phyloP scores from a whole-genome alignment of 2,329 filamentous ascomycete genomes.

The Penicillium sp. region DNA sequence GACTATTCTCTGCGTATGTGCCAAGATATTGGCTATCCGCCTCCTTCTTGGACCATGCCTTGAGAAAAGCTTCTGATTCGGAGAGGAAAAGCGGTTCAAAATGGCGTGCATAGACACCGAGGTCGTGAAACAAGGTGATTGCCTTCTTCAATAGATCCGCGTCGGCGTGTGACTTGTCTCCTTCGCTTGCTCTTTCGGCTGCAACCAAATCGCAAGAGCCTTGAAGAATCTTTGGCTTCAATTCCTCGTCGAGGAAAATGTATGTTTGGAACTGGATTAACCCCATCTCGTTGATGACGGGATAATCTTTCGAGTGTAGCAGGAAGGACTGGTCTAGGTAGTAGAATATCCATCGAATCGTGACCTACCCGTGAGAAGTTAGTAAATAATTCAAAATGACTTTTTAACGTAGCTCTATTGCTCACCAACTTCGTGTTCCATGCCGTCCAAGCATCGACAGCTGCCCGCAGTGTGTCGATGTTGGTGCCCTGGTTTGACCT shows the following conservation, averaged over 20 bases:
- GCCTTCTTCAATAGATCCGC: conserved; percentile 65
- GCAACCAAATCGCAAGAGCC: conserved; percentile 75
- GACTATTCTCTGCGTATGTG: conserved; percentile 69
- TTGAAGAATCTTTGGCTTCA: conserved; percentile 55
- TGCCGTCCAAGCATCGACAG: conserved; percentile 63
- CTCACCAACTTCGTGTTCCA: conserved; percentile 77
- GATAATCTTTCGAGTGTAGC: conserved; percentile 64
- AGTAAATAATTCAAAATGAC: background rate
- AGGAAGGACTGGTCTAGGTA: conserved; percentile 90
- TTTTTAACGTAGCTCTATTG: background rate
- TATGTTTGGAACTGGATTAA: conserved; percentile 68
- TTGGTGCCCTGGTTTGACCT: conserved; percentile 53
- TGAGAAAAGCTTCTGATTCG: conserved; percentile 64
- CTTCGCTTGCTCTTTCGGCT: conserved; percentile 59
- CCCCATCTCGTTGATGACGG: conserved; percentile 76
- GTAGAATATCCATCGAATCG: conserved; percentile 84
- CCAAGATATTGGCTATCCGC: conserved; percentile 61
- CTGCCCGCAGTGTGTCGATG: conserved; percentile 60
- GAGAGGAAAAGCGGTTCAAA: conserved; percentile 76
- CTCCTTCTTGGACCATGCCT: conserved; percentile 64
- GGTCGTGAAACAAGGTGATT: conserved; percentile 78
- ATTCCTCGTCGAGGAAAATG: conserved; percentile 51
- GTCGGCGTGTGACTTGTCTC: conserved; percentile 53
- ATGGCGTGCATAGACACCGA: conserved; percentile 70
- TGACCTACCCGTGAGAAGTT: conserved; percentile 48